A percentile compares a stretch with the other conserved stretches of the same genome.
phyloP scores from a whole-genome alignment of 768 basidiomycete species.

The Rhodotorula babjevae region DNA sequence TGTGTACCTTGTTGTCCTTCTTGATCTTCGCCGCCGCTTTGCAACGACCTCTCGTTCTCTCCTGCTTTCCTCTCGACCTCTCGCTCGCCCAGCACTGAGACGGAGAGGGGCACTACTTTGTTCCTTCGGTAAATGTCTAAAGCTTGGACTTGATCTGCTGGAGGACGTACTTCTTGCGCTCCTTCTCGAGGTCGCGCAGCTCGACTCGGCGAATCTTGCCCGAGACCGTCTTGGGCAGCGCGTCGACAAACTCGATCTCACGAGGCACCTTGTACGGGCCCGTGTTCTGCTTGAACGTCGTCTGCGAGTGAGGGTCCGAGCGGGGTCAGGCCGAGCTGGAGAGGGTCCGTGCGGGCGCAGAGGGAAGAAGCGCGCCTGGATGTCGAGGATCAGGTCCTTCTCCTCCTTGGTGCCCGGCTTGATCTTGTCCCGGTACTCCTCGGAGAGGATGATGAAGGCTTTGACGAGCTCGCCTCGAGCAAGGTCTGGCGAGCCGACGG shows the following conservation, averaged over 20 bases:
- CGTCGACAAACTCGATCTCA: conserved; percentile 16
- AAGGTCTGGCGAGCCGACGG: conserved; percentile 32
- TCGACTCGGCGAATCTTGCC: conserved; percentile 37
- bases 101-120: too few relatives aligned
- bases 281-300: conserved; percentile 16
- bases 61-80: too few relatives aligned
- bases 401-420: not conserved
- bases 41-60: not conserved
- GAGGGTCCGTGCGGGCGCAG: not conserved
- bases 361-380: conserved; percentile 6
- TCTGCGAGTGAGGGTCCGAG: not conserved
- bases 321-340: too few relatives aligned
- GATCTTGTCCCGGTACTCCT: conserved; percentile 22
- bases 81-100: too few relatives aligned
- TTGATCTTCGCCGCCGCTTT: not conserved
- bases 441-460: conserved; percentile 30
- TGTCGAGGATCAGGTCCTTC: conserved; percentile 17
- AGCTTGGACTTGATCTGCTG: conserved; percentile 25
- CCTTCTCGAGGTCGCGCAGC: conserved; percentile 31
- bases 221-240: conserved; percentile 32
- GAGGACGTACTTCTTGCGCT: conserved; percentile 29
- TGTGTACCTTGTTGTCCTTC: too few relatives aligned
- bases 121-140: not conserved
- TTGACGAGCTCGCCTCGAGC: conserved; percentile 34
- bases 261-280: conserved; percentile 38